Evolutionary conservation across 2,329 filamentous ascomycete genomes (phyloP).

Genomic region (Beauveria brongniartii): DNA sequence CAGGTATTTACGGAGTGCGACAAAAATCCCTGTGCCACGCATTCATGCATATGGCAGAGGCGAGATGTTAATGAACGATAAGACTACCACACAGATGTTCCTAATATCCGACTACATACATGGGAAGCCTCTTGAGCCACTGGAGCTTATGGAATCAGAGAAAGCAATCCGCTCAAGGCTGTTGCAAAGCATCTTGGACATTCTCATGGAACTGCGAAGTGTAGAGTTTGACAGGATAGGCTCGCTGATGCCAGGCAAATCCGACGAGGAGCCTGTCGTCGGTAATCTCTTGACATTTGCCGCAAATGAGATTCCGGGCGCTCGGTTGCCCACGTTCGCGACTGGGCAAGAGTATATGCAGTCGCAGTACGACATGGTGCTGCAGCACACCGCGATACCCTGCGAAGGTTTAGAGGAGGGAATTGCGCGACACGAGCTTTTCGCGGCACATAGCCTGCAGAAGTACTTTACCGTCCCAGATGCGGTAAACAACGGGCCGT

Average conservation of each 20-base stretch:
- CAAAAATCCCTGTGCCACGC: conserved; percentile 17
- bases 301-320: conserved; percentile 16
- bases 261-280: not conserved
- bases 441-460: conserved; percentile 14
- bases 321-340: conserved; percentile 8
- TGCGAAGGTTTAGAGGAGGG: not conserved
- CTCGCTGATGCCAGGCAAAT: conserved; percentile 18
- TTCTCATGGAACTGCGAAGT: conserved; percentile 18
- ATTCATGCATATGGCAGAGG: conserved; percentile 17
- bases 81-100: conserved; percentile 13
- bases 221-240: conserved; percentile 18
- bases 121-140: conserved; percentile 12
- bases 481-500: conserved; percentile 12
- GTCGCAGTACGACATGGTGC: conserved; percentile 10
- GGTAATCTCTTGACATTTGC: conserved; percentile 12
- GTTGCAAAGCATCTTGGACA: conserved; percentile 19
- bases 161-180: conserved; percentile 12
- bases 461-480: conserved; percentile 14
- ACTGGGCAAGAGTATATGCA: conserved; percentile 13
- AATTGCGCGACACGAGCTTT: conserved; percentile 11
- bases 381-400: not conserved
- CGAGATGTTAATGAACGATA: not conserved
- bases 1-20: conserved; percentile 18
- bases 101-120: conserved; percentile 17
- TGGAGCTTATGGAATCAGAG: not conserved